Evolutionary conservation across 176 grass and related monocot genomes (phyloP), one percentile per base, ranked within the genome.

Genomic region (Pontederia paniculata): DNA sequence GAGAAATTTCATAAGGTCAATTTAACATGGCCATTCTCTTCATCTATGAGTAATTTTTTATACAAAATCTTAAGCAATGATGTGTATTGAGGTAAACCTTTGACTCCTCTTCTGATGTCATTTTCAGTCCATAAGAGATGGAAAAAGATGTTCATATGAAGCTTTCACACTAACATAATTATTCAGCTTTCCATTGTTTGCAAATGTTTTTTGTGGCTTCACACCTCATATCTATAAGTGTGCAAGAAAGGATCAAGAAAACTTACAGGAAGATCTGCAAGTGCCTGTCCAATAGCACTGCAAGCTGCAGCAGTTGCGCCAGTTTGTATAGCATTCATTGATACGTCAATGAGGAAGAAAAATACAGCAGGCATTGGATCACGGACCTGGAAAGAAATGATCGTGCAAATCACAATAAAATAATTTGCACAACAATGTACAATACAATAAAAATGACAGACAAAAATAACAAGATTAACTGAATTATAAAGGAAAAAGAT

Each of bases 361-460:
- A 81, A 97, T 19, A 97, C 83, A 65, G 86, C 86, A 58, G 86
- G 91, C 91, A 97, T 97, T 41, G 91, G 91, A 42, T 97, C 91
- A 60, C 91, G 86, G 45, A 97, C 88, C 88, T 94, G 83, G 66
- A 23, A 23, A 44, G 42, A 73, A 42, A 73, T 41, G 66, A 75
- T 50, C 46, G 21, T 63, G 28, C 28, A 37, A 37, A 37, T 37
- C 28, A 37, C 28, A 37, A 37, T 60, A 15, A 48, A 76, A 48
- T 48, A 52, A 82, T 74, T 63, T 21, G 47, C 19, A 63, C 19
- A 48, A 44, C 9, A 11, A 7, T 17, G 5, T 44, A 3, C 28
- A 54, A 62, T 23, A 50, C 16, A 64, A 14, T 59, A 63, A 67
- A 59, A 6, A 74, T 28, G 21, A 23, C 21, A 14, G 21, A 9